Evolutionary conservation across 2,329 filamentous ascomycete species (phyloP).

Genomic region (Nigrospora sphaerica): DNA sequence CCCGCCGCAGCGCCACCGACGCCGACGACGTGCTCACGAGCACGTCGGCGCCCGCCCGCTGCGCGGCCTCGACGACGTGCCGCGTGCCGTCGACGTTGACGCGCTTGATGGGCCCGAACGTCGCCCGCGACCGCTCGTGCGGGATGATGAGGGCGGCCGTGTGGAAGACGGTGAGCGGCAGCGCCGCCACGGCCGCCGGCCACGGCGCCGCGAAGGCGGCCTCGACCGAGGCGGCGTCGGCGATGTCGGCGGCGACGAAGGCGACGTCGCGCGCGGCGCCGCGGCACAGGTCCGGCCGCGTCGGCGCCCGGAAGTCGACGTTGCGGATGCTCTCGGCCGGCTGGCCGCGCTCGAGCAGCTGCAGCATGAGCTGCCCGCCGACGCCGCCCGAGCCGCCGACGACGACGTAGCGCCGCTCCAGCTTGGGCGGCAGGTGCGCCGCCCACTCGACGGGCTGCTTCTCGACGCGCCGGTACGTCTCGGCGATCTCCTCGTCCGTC

Average conservation of each 20-base stretch:
- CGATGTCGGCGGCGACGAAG: conserved; percentile 37
- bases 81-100: conserved; percentile 44
- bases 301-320: conserved; percentile 34
- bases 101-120: conserved; percentile 28
- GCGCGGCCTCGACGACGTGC: conserved; percentile 41
- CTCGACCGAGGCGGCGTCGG: conserved; percentile 25
- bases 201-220: conserved; percentile 36
- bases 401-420: conserved; percentile 35
- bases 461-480: conserved; percentile 26
- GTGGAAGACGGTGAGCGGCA: conserved; percentile 43
- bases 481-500: conserved; percentile 26
- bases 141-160: conserved; percentile 39
- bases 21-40: conserved; percentile 47
- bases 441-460: conserved; percentile 29
- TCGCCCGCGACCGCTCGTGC: conserved; percentile 30
- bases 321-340: conserved; percentile 37
- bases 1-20: conserved; percentile 33
- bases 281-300: conserved; percentile 27
- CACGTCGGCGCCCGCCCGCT: conserved; percentile 35
- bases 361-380: conserved; percentile 39
- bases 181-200: conserved; percentile 26
- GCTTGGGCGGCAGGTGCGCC: conserved; percentile 28
- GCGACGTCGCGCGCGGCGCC: conserved; percentile 25
- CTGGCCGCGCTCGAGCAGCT: conserved; percentile 39
- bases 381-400: conserved; percentile 41